Percentiles rank a stretch among this genome's conserved stretches.
Evolutionary conservation across 805 yeast genomes (phyloP).

Genomic region (Lipomyces yamanashiensis): DNA sequence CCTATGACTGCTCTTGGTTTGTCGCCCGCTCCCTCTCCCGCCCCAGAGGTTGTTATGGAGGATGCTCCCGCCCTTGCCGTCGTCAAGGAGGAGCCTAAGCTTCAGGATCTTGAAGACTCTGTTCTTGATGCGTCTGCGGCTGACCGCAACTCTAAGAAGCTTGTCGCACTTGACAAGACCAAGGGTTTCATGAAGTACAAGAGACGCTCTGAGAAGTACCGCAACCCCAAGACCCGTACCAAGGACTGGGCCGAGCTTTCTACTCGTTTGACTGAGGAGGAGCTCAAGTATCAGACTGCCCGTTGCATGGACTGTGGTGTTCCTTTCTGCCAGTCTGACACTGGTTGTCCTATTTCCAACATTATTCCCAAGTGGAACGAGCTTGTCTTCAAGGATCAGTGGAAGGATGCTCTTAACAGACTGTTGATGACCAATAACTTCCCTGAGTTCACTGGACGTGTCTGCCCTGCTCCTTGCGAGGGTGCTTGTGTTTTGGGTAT

Average conservation of each 20-base stretch:
- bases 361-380: slow-evolving; percentile 98
- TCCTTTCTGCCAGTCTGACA: slow-evolving; percentile 97
- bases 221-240: slow-evolving; percentile 74
- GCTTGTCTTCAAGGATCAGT: slow-evolving; percentile 88
- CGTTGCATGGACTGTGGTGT: slow-evolving; percentile 99
- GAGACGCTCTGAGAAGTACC: slow-evolving; percentile 84
- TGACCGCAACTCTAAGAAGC: slow-evolving; percentile 62
- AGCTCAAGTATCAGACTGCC: slow-evolving; percentile 88
- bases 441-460: slow-evolving; percentile 98
- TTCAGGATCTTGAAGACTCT: slow-evolving; percentile 88
- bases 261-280: slow-evolving; percentile 78
- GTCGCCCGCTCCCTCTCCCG: slow-evolving; percentile 19
- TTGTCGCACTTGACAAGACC: slow-evolving; percentile 70
- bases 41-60: slow-evolving; percentile 73
- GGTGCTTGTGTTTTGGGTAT: slow-evolving; percentile 96
- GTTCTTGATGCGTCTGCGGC: slow-evolving; percentile 70
- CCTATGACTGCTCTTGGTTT: slow-evolving; percentile 37
- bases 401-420: slow-evolving; percentile 92
- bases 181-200: slow-evolving; percentile 94
- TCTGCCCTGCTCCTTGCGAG: slow-evolving; percentile 99
- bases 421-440: slow-evolving; percentile 95
- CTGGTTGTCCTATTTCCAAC: slow-evolving; percentile 97
- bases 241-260: slow-evolving; percentile 93
- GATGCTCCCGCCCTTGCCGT: slow-evolving; percentile 60
- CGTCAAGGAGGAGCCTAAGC: slow-evolving; percentile 69